Evolutionary conservation across 345 rosid genomes (phyloP), one percentile per base, ranked within the genome.

Genomic region (Acer campestre): DNA sequence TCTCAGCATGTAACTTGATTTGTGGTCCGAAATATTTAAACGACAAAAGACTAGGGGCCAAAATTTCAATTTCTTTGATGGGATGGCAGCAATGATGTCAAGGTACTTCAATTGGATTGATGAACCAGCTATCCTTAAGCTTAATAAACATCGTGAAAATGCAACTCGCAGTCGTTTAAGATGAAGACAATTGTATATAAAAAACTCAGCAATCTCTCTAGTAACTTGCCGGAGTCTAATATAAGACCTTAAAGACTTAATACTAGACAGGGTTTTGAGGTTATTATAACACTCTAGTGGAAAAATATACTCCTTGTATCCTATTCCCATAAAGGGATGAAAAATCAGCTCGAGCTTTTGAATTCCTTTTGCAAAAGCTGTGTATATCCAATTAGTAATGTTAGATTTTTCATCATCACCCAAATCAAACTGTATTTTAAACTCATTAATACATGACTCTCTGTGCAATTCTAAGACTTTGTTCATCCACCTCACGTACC

Each of bases 41-140:
- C 27, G 27, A 25, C 27, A 25, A 25, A 25, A 25, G 27, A 25
- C 1, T 29, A 3, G 76, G 56, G 18, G 67, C 38, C 1, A 56
- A 73, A 38, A 73, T 73, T 59, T 67, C 67, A 38, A 66, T 3
- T n/a, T 25, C 38, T 58, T 59, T 10, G 10, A 23, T 17, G 14
- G 7, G 0, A 20, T 13, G 4, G 51, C 78, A 53, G 12, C 14
- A 0, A 14, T 20, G 14, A 75, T 67, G 14, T 58, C 58, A 16
- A 76, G 35, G 38, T 42, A 7, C 67, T 67, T 76, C 42, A 76
- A 22, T 7, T 22, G 70, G 22, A 56, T 10, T 42, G 69, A 40
- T 16, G 42, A 46, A 58, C 58, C 18, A 3, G 14, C 20, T 14
- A 67, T 38, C 40, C 53, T 67, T 16, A 67, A 31, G 0, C 38